These are phyloP conservation scores for Syncephalastrum sp. DNA, from an alignment of 371 early-diverging fungal genomes.

Conservation along the genomic window DNA sequence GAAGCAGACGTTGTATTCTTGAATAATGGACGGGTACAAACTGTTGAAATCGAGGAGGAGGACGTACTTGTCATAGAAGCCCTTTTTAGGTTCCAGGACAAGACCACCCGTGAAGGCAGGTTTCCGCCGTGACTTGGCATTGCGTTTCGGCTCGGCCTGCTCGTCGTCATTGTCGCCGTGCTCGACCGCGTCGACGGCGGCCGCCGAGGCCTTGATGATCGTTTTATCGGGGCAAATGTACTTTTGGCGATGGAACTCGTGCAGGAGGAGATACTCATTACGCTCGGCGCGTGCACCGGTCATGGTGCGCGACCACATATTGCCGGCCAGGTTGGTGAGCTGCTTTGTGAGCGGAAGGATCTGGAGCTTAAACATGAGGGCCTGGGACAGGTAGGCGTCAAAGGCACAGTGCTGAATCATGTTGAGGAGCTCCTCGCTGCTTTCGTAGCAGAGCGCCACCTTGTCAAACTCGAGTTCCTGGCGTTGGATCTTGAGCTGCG, in stretches of 20 bases:
- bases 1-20: conserved; percentile 99
- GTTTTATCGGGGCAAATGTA: conserved; percentile 91
- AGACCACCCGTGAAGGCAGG: conserved; percentile 98
- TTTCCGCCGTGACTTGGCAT: conserved; percentile 60
- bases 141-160: not conserved
- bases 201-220: conserved; percentile 23
- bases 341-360: conserved; percentile 94
- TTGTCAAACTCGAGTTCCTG: conserved; percentile 86
- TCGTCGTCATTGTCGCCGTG: conserved; percentile 50
- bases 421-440: conserved; percentile 57
- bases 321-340: conserved; percentile 92
- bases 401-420: conserved; percentile 80
- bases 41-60: conserved; percentile 99
- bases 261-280: conserved; percentile 97
- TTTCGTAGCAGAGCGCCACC: conserved; percentile 68
- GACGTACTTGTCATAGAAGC: conserved; percentile 96
- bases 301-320: conserved; percentile 91
- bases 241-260: conserved; percentile 93
- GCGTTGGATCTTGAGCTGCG: conserved; percentile 80
- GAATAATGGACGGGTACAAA: conserved; percentile 99
- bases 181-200: conserved; percentile 42
- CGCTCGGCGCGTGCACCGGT: conserved; percentile 96
- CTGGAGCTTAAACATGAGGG: conserved; percentile 87
- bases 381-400: conserved; percentile 80
- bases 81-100: conserved; percentile 97